Conservation (phyloP, 805 yeast species). For the Maudiozyma pseudohumilis region DNA sequence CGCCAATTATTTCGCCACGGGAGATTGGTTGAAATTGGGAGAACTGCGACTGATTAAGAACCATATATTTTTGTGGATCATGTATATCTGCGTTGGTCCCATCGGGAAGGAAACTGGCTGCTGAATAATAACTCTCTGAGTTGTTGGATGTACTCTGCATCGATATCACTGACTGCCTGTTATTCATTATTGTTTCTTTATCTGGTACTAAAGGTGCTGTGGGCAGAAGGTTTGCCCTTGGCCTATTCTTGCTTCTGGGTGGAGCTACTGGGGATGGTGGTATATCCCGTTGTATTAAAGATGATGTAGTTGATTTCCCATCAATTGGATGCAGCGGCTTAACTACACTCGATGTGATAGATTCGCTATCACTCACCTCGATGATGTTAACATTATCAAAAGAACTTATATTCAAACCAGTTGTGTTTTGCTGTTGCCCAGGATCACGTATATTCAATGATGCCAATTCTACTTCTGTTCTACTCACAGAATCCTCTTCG, state of each 20-base stretch:
- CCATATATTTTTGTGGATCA: background rate
- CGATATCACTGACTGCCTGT: conserved; percentile 1
- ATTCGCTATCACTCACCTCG: background rate
- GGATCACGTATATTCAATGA: background rate
- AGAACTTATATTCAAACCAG: background rate
- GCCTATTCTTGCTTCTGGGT: conserved; percentile 27
- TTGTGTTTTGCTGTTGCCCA: background rate
- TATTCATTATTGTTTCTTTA: background rate
- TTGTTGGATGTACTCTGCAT: conserved; percentile 5
- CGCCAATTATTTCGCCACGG: background rate
- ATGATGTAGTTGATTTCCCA: too few species aligned
- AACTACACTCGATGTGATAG: conserved; percentile 15
- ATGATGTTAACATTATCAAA: background rate
- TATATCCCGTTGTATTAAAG: too few species aligned
- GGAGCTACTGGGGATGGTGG: conserved; percentile 27
- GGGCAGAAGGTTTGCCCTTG: conserved; percentile 13
- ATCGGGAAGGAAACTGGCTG: conserved; percentile 10
- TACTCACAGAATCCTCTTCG: background rate
- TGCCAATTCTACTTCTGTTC: background rate
- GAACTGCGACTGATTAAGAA: background rate
- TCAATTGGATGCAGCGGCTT: conserved; percentile 19
- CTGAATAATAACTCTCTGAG: conserved; percentile 22
- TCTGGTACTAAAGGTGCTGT: too few species aligned
- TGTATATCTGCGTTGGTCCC: background rate
- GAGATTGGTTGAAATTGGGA: too few species aligned